Base-by-base conservation (phyloP, 2,329 filamentous ascomycete species). In the Ophiostoma pallidulum region DNA sequence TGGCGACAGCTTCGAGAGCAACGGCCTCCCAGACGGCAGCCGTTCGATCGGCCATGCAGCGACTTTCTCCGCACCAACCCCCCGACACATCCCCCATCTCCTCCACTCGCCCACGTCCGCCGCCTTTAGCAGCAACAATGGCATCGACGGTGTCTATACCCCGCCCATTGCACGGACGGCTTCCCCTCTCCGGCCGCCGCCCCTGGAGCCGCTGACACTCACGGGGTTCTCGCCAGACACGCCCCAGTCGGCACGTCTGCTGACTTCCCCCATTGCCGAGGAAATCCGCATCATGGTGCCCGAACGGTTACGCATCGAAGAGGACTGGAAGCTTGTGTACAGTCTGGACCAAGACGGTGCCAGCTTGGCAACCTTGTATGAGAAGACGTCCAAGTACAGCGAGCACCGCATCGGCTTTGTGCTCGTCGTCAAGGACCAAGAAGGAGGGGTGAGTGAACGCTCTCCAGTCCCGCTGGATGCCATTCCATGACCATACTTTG, bases 311-410 rank as follows among this genome's bases (percentile, higher is more conserved):
- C 87, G 94, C 64, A 80, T 98, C 38, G 78, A 84, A 51, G 90
- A 96, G 56, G 79, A 84, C 52, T 98, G 92, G 92, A 75, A 74
- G 46, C 69, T 97, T 43, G 76, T 84, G 32, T 98, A 97, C 67
- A 94, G 87, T 55, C 72, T 98, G 31, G 90, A 95, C 59, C 85
- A 94, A 65, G 82, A 98, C 64, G 92, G 92, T 12, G 87, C 90
- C 44, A 92, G 87, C 54, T 67, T 98, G 31, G 76, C 77, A 9
- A 97, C 92, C 0, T 68, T 98, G 26, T 98, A 97, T 62, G 77
- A 88, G 56, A 81, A 84, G 56, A 87, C 83, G 59, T 79, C 82
- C 39, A 69, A 74, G 14, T 84, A 82, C 59, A 69, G 77, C 39
- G 75, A 80, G 12, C 71, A 78, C 51, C 79, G 90, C 49, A 87